Conservation (phyloP, 768 basidiomycete species). For the Panus rudis region DNA sequence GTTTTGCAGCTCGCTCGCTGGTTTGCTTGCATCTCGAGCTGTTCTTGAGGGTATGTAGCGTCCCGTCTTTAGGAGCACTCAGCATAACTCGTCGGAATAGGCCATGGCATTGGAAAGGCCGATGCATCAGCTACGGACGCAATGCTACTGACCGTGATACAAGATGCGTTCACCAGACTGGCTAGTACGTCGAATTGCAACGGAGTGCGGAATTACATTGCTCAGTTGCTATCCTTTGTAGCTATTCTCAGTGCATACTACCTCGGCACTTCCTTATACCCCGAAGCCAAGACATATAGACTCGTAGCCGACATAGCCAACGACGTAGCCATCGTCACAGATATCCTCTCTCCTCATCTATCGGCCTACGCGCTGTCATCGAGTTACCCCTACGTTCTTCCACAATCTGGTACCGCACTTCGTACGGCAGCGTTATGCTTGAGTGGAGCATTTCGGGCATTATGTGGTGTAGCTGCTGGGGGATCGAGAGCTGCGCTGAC, state of each 20-base stretch:
- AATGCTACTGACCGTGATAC: slow-evolving; percentile 54
- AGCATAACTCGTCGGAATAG: slow-evolving; percentile 22
- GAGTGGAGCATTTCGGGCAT: slow-evolving; percentile 49
- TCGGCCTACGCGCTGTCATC: slow-evolving; percentile 23
- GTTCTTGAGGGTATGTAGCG: slow-evolving; percentile 49
- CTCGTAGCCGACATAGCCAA: slow-evolving; percentile 62
- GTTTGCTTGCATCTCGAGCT: slow-evolving; percentile 58
- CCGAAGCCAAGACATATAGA: slow-evolving; percentile 67
- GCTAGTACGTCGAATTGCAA: slow-evolving; percentile 40
- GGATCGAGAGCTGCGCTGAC: slow-evolving; percentile 68
- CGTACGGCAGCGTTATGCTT: slow-evolving; percentile 47
- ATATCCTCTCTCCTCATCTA: slow-evolving; percentile 53
- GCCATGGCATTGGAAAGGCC: slow-evolving; percentile 65
- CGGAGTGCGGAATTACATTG: neutral
- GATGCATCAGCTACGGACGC: slow-evolving; percentile 62
- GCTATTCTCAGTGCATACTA: slow-evolving; percentile 59
- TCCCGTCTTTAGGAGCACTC: neutral
- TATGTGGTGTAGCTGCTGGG: slow-evolving; percentile 58
- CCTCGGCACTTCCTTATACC: slow-evolving; percentile 56
- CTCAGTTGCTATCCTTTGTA: neutral
- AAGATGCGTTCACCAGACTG: slow-evolving; percentile 56
- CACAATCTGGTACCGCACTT: slow-evolving; percentile 27
- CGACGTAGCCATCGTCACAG: slow-evolving; percentile 51
- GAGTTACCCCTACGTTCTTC: slow-evolving; percentile 27
- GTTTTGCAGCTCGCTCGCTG: slow-evolving; percentile 61